Percentiles rank a stretch among this genome's conserved stretches.
These are phyloP conservation scores for Heliamphora exappendiculata DNA, from an alignment of 148 eudicot genomes.

Conservation along the genomic window DNA sequence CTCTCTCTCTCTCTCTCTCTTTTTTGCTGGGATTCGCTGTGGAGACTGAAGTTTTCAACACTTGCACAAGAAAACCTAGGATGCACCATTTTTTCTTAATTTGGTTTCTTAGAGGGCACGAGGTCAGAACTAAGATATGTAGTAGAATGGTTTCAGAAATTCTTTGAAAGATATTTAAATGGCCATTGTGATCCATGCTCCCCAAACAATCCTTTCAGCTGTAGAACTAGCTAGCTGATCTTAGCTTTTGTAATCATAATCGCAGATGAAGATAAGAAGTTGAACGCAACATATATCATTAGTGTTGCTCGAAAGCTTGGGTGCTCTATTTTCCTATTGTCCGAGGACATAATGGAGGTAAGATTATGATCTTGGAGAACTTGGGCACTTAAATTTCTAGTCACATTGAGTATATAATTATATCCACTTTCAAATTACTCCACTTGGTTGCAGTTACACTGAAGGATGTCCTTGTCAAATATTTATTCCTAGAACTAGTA, in stretches of 20 bases:
- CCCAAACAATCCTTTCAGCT: not conserved
- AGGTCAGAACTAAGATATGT: not conserved
- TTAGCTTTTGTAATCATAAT: not conserved
- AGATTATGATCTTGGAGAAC: not conserved
- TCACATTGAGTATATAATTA: not conserved
- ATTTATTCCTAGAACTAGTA: not conserved
- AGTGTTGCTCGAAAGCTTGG: constrained; percentile 98
- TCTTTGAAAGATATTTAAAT: not conserved
- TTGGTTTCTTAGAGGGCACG: not conserved
- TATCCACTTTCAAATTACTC: not conserved
- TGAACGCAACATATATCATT: constrained; percentile 82
- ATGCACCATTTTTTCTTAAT: constrained; percentile 4
- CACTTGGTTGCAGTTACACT: not conserved
- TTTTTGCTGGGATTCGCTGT: not conserved
- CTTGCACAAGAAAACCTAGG: not conserved
- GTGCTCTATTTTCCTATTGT: constrained; percentile 83
- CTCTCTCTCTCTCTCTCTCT: not conserved
- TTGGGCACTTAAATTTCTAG: not conserved
- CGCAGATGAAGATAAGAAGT: constrained; percentile 84
- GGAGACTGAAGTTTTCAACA: not conserved
- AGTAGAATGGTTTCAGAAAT: not conserved
- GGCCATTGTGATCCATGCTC: not conserved
- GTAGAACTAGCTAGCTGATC: not conserved
- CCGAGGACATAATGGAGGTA: constrained; percentile 96
- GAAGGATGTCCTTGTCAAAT: not conserved